Percentiles rank a stretch among this genome's conserved stretches.
These are phyloP conservation scores for Suillus placidus DNA, from an alignment of 768 basidiomycete genomes.

Conservation along the genomic window DNA sequence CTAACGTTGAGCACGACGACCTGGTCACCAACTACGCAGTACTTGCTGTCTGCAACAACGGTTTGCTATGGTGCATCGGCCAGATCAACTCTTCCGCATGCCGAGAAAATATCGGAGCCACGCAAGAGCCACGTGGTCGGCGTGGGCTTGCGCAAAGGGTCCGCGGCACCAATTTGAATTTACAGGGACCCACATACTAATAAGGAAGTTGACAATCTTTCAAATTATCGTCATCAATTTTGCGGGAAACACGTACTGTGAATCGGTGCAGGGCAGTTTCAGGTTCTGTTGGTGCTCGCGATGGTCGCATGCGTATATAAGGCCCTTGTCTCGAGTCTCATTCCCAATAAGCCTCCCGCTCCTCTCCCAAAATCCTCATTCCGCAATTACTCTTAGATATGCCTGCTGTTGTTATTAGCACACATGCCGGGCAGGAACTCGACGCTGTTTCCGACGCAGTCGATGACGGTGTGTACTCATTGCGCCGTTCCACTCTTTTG, in stretches of 20 bases:
- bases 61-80: background rate
- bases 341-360: background rate
- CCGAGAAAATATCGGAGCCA: background rate
- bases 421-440: constrained; percentile 34
- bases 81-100: background rate
- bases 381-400: constrained; percentile 15
- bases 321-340: constrained; percentile 7
- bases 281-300: background rate
- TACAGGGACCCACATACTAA: background rate
- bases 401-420: constrained; percentile 26
- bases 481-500: background rate
- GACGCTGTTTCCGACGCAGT: constrained; percentile 51
- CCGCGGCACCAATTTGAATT: background rate
- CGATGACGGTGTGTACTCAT: constrained; percentile 44
- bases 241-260: constrained; percentile 7
- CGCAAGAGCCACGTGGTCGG: background rate
- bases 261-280: constrained; percentile 8
- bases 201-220: constrained; percentile 1
- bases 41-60: background rate
- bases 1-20: background rate
- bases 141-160: background rate
- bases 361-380: background rate
- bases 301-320: constrained; percentile 11
- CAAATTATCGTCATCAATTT: constrained; percentile 7
- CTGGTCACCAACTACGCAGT: background rate